Base-by-base conservation (phyloP, 1,139 yeast species). In the Blastobotrys indianensis region DNA sequence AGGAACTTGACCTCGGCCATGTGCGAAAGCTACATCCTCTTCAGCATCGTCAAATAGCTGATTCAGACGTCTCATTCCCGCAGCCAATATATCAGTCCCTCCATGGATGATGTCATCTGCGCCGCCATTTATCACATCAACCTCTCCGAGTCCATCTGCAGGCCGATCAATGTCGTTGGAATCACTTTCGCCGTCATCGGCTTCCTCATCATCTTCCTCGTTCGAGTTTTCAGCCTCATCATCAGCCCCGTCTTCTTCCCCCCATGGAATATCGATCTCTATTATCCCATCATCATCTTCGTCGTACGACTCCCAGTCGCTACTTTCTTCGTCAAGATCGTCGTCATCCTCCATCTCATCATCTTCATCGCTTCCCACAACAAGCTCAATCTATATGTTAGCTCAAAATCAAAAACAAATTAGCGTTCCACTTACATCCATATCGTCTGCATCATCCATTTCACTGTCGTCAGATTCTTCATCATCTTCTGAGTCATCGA, bases 301-400 rank as follows among this genome's bases (percentile, higher is more conserved):
- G 23, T 56, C 63, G 42, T 50, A 54, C 1, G 58, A 55, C 37
- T 57, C 64, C 55, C 58, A 59, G 23, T 52, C 62, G 38, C 54
- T 51, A 9, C 57, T 57, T 39, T 51, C 62, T 11, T 65, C 72
- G 32, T 64, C 62, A 32, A 57, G 63, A 13, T 61, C 69, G 2
- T 62, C 71, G 13, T 63, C 66, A 7, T 65, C 66, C 31, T 38
- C 42, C 35, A 61, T 69, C 5, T 64, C 70, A 2, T 62, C 68
- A 31, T 54, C 56, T 43, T 72, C 77, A 45, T 72, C 70, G 37
- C 67, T 41, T n/a, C 48, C 58, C 25, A 60, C 57, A 32, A 49
- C 57, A 41, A 57, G 45, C 37, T 56, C 59, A 36, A 58, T 54
- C 52, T 55, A 32, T 13, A 34, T 23, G 32, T 42, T 15, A 10